phyloP scores from a whole-genome alignment of 495 filamentous ascomycete species.

The Venustampulla echinocandica region DNA sequence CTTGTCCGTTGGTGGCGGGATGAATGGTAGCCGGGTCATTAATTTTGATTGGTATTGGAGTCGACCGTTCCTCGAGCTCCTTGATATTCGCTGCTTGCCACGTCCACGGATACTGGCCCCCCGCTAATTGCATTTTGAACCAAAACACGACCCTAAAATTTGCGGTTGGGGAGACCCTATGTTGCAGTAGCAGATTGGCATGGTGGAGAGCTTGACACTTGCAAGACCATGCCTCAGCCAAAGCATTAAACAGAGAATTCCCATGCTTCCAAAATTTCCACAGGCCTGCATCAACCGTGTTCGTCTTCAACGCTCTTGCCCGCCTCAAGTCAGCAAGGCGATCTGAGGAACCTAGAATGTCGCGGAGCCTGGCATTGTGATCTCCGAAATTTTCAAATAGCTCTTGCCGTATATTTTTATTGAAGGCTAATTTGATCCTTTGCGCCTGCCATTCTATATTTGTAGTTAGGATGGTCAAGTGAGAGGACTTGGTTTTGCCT shows the following conservation, averaged over 20 bases:
- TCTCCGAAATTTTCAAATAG: conserved; percentile 8
- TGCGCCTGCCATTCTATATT: conserved; percentile 12
- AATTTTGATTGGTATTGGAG: background rate
- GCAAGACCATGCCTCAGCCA: conserved; percentile 11
- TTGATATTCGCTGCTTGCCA: conserved; percentile 24
- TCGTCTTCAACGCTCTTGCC: background rate
- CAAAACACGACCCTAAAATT: conserved; percentile 22
- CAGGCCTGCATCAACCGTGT: background rate
- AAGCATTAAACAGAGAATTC: background rate
- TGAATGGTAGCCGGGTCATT: background rate
- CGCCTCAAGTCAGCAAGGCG: conserved; percentile 3
- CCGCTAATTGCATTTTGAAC: conserved; percentile 5
- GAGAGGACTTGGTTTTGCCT: background rate
- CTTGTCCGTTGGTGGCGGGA: background rate
- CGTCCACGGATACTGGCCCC: conserved; percentile 4
- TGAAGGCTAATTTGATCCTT: conserved; percentile 6
- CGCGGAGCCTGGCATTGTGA: conserved; percentile 1
- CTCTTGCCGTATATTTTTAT: conserved; percentile 8
- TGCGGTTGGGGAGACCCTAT: conserved; percentile 6
- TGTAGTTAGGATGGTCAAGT: conserved; percentile 11
- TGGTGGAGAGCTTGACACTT: conserved; percentile 8
- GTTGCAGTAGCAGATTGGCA: conserved; percentile 12
- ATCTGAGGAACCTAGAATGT: conserved; percentile 6
- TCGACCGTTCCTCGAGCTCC: conserved; percentile 6
- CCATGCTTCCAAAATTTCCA: conserved; percentile 15